phyloP scores from a whole-genome alignment of 176 grass and related monocot genomes.

The Poa annua region DNA sequence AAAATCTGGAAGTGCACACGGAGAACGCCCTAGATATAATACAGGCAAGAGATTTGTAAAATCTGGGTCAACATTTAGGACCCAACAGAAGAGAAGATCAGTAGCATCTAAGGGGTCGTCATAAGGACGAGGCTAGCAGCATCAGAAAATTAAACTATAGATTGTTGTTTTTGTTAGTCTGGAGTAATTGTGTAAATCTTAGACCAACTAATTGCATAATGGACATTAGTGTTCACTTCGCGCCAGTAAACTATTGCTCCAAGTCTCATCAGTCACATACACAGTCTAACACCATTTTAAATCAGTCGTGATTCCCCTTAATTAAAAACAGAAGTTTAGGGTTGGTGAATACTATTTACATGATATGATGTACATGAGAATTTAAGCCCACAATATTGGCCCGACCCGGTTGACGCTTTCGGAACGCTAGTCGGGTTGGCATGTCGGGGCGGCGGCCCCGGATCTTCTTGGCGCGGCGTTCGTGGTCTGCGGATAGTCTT shows the following conservation, averaged over 20 bases:
- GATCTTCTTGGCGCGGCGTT: no score
- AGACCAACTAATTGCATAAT: conserved; percentile 28
- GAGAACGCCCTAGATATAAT: conserved; percentile 42
- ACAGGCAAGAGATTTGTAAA: conserved; percentile 39
- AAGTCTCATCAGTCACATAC: conserved; percentile 12
- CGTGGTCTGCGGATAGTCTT: no score
- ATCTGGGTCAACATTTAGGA: conserved; percentile 47
- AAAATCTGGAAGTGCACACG: conserved; percentile 43
- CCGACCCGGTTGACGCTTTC: no score
- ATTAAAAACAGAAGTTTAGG: neutral
- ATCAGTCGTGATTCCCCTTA: neutral
- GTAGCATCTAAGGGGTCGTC: conserved; percentile 35
- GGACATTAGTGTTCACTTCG: conserved; percentile 25
- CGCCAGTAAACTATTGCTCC: neutral
- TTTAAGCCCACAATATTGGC: no score
- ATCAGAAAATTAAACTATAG: neutral
- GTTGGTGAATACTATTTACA: neutral
- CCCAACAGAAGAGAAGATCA: conserved; percentile 46
- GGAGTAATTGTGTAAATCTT: conserved; percentile 36
- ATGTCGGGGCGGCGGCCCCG: no score
- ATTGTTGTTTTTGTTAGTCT: neutral
- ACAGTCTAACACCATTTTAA: conserved; percentile 9
- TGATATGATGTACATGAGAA: neutral
- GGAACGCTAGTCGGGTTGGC: no score
- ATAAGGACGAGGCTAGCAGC: conserved; percentile 39